Base-by-base conservation (phyloP, 2,329 filamentous ascomycete genomes). In the Calycina herbarum region DNA sequence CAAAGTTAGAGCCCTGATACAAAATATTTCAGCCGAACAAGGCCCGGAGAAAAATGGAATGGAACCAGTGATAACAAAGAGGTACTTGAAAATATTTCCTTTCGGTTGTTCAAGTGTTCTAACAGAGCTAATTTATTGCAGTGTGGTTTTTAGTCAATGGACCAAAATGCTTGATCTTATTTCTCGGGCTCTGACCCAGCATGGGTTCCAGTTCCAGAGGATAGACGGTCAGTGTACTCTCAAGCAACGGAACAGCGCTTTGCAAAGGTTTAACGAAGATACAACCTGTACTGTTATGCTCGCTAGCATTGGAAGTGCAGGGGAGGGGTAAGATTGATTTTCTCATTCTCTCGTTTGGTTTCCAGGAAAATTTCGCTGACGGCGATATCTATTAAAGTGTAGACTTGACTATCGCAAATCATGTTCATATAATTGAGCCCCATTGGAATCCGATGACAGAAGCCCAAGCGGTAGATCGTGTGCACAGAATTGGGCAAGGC, bases 391-490 rank as follows among this genome's bases (percentile, higher is more conserved):
- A 31, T n/a, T 3, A 60, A 10, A 60, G 62, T 1, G 57, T 67
- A 5, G 51, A 67, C 11, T 64, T 69, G 6, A 61, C 69, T 64
- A 68, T 68, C 2, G 73, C 73, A n/a, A 70, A 48, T 31, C 67
- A 61, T 5, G 64, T 75, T 29, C 66, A 73, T 59, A 61, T 75
- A 15, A 10, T 75, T 24, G 73, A 75, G 60, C 73, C 72, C 7
- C 73, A 75, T 59, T 74, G 73, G 73, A 75, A 74, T 62, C 73
- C 73, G 1, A 73, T 70, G 5, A 67, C 72, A 2, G 72, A 75
- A 58, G 64, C 61, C 0, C 72, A 75, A 57, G 72, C 72, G 17
- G 67, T 72, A 11, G 73, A 64, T 1, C 64, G 73, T 8, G 65
- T 67, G 0, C 48, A 68, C n/a, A 63, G 72, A 38, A 54, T 73